Base-by-base conservation (phyloP, 805 yeast species). In the Saccharomycopsis malanga region DNA sequence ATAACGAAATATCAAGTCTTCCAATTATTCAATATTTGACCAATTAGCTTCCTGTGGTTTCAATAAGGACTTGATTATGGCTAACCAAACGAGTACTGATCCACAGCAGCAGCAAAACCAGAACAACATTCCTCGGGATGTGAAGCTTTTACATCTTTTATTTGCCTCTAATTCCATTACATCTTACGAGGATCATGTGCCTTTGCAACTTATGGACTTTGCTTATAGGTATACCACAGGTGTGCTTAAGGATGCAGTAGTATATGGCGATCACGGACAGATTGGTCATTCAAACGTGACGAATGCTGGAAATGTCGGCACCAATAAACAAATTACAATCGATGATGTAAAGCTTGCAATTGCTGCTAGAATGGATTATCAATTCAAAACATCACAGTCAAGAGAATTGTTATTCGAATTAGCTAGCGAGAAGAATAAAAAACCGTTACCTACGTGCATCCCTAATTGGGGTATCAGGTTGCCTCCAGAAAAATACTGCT, bases 401-500 rank as follows among this genome's bases (percentile, higher is more conserved):
- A 93, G 91, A 63, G 97, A 93, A 62, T 69, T 91, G 55, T 65
- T 93, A 54, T 68, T 93, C 63, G 96, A 91, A 64, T 69, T 93
- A 57, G 98, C 98, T 0, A 83, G 81, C 17, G 98, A 94, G 60
- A 72, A 96, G 54, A 93, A 93, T 64, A 82, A 87, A 57, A 82
- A 86, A 60, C 80, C 94, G 0, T 70, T 93, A 44, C 99, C 99
- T 4, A 85, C 93, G 4, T 89, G 93, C 12, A 81, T 89, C 63
- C 89, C 93, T 12, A 76, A 82, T 43, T 88, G 87, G 82, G 98
- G 98, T 9, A 74, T 93, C 34, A 77, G 97, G 54, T 70, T 94
- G 43, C 99, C 99, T 2, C 98, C 98, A 3, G 99, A 93, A 68
- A 93, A 89, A 75, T 89, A 87, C 67, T 89, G 98, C 66, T 68